phyloP scores from a whole-genome alignment of 768 basidiomycete species.

The Rhodotorula graminis region DNA sequence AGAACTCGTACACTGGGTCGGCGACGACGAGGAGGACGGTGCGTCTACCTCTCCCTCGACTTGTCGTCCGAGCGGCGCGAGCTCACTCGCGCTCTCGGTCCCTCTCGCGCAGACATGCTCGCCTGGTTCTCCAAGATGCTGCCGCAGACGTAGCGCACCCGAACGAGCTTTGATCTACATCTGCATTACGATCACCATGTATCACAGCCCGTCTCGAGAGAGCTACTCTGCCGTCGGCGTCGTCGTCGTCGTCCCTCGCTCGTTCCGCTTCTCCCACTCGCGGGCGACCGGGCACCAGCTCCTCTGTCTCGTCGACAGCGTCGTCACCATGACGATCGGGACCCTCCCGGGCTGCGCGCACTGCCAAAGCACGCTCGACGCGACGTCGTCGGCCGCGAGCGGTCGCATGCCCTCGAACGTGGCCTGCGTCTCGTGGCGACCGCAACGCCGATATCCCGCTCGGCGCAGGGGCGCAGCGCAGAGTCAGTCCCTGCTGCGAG shows the following conservation, averaged over 20 bases:
- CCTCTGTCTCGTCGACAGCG: not conserved
- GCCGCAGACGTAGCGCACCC: not conserved
- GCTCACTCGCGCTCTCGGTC: not conserved
- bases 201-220: too few relatives aligned
- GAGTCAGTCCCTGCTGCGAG: too few relatives aligned
- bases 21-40: not conserved
- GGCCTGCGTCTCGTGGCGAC: not conserved
- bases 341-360: not conserved
- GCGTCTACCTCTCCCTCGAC: not conserved
- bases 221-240: not conserved
- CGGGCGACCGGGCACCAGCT: not conserved
- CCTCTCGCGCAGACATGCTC: not conserved
- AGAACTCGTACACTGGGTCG: not conserved
- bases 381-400: not conserved
- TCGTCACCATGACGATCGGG: not conserved
- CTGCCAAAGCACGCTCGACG: not conserved
- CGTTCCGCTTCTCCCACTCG: conserved; percentile 8
- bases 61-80: not conserved
- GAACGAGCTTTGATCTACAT: too few relatives aligned
- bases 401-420: not conserved
- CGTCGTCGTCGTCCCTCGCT: too few relatives aligned
- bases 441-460: not conserved
- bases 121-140: not conserved
- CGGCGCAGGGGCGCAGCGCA: too few relatives aligned
- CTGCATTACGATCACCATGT: too few relatives aligned